Base-by-base conservation (phyloP, 2,329 filamentous ascomycete genomes). In the Ustulina deusta region DNA sequence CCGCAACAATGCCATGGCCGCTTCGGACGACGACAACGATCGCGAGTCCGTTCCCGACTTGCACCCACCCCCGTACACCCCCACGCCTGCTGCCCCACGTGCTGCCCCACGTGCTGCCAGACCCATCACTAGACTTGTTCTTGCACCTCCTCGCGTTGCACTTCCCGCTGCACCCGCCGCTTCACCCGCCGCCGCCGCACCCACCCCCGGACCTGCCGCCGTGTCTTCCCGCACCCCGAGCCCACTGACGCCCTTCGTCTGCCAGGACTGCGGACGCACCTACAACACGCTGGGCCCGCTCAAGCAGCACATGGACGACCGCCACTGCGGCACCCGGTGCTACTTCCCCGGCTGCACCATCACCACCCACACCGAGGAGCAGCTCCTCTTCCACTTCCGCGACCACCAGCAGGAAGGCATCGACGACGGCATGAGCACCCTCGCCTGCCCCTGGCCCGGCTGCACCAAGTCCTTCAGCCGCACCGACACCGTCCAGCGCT, bases 331-430 rank as follows among this genome's bases (percentile, higher is more conserved):
- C 20, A 64, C 61, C 2, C 46, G 6, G 0, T 66, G 64, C n/a
- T 22, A 27, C 22, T 63, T 38, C 36, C 64, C 64, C 3, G 29
- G 38, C 7, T 66, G 64, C n/a, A 46, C 40, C 6, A 29, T 13
- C 0, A 32, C 13, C 1, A 17, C 22, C 0, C 5, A 15, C 0
- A 34, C 15, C 0, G 64, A 66, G 38, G 5, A 6, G 0, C 22
- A 44, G 1, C 54, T 66, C 1, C 15, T 25, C 4, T 1, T 6
- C 0, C 64, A 66, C 13, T 29, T 66, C 3, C 3, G 1, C 0
- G 0, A 40, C 0, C 64, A 66, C 10, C 64, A 66, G 34, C 2
- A 5, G 3, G 7, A 20, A 0, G 58, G 15, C 1, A 6, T 66
- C 1, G 2, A 1, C 0, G 2, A 0, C 0, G 63, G 58, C 2